Base-by-base conservation (phyloP, 768 basidiomycete genomes). In the Suillus subluteus region DNA sequence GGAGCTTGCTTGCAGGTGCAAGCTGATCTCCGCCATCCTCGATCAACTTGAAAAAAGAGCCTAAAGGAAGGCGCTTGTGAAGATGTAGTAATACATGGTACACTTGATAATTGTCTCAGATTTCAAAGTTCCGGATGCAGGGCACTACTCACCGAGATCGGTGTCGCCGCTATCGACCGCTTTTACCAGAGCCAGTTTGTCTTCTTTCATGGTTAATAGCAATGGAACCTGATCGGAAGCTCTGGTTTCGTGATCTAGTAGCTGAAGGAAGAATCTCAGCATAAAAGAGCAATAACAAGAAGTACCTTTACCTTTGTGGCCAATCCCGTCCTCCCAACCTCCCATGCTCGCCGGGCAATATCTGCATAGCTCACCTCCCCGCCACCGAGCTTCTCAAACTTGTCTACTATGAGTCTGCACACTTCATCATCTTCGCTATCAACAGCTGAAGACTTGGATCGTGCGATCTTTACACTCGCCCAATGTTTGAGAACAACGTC, bases 151-250 rank as follows among this genome's bases (percentile, higher is more conserved):
- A 97, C 96, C 91, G 3, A 99, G 85, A 78, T 99, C 96, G 0
- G 95, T 95, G 74, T 99, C 96, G 1, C 96, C 97, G 71, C 95
- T 97, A 68, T 95, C 92, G 21, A 96, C 91, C 4, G 97, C 95
- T 75, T 97, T 98, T 63, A 85, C 78, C 32, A 99, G 79, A 3
- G 96, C 98, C 8, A 95, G 76, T 56, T 87, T 87, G 71, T 98
- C 96, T 77, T 98, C 94, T 72, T 96, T 94, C 98, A 99, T 99
- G 62, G 84, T 86, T 12, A 99, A 80, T 61, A 99, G 79, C n/a
- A 99, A 81, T 0, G 96, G 96, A 2, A 99, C 97, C 73, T 98
- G 95, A 76, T 98, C 92, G 2, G 91, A 95, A 2, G 94, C 92
- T 72, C 88, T 86, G 1, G 88, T 82, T 77, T 99, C 98, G 73